phyloP scores from a whole-genome alignment of 345 rosid genomes.

The Euphorbia tirucalli region DNA sequence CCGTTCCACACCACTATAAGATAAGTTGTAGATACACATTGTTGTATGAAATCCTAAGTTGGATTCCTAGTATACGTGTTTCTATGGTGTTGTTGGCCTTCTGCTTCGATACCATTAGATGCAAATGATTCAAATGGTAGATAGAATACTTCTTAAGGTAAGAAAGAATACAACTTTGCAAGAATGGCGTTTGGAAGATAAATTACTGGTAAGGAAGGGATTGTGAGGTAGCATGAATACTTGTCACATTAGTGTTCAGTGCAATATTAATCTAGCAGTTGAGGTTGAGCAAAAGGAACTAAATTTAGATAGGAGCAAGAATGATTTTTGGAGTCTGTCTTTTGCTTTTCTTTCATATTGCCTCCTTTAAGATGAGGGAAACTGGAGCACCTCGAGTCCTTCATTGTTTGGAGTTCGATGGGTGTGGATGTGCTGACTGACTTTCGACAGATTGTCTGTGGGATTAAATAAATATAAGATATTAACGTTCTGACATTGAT shows the following conservation, averaged over 20 bases:
- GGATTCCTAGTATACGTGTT: not conserved
- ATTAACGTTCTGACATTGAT: not conserved
- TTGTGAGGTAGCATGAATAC: not conserved
- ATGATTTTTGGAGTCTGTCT: not conserved
- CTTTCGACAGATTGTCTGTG: not conserved
- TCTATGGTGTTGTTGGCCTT: not conserved
- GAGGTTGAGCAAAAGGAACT: not conserved
- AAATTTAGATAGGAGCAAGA: not conserved
- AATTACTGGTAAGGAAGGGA: not conserved
- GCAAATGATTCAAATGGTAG: not conserved
- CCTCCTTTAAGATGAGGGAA: not conserved
- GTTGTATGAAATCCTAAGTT: not conserved
- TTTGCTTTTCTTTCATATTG: not conserved
- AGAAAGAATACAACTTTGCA: not conserved
- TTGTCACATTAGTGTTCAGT: not conserved
- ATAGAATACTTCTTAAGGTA: not conserved
- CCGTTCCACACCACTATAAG: not conserved
- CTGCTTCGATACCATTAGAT: not conserved
- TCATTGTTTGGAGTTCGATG: not conserved
- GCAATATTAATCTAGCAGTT: not conserved
- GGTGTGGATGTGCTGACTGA: not conserved
- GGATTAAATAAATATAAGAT: not conserved
- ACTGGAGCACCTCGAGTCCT: not conserved
- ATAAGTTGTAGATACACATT: not conserved
- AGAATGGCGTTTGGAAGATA: not conserved